Base-by-base conservation (phyloP, 2,329 filamentous ascomycete species). In the Colletotrichum falcatum region DNA sequence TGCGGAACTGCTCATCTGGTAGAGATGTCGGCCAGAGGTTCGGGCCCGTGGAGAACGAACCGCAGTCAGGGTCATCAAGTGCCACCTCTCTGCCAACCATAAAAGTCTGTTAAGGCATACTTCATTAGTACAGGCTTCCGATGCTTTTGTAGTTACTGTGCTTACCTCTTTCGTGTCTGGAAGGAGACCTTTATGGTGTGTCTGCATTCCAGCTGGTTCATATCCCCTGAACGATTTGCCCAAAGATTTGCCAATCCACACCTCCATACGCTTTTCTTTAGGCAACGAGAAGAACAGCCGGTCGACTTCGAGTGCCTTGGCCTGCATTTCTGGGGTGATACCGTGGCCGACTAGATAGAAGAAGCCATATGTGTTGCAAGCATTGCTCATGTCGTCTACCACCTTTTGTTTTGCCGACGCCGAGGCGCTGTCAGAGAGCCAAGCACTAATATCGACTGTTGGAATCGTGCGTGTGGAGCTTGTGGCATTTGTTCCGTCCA, bases 281-380 rank as follows among this genome's bases (percentile, higher is more conserved):
- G 76, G 71, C 16, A 77, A 71, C 1, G 71, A 72, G 23, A 78
- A 78, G 60, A 78, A 76, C 5, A 66, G 62, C 54, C 61, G 73
- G 26, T 72, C 69, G 59, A 74, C 73, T 46, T 76, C 63, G 16
- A 78, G 61, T 23, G 72, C 73, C 26, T 69, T 44, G 1, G 72
- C 61, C 44, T 76, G 75, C 53, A 74, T 51, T 28, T 72, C 70
- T 2, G 71, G 23, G 33, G 75, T 68, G 28, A 80, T 71, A 6
- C 78, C 78, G 61, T 79, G 78, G 7, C 77, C 77, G 42, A 75
- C 73, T 2, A 78, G 73, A 59, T 78, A 76, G 70, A 80, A 79
- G 73, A 80, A 80, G 28, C 78, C 78, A 55, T 75, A 76, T 1
- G 56, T 73, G 0, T 66, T 72, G 67, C 72, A 76, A 2, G 78